Conservation (phyloP, 768 basidiomycete species). For the Lentinula raphanica region DNA sequence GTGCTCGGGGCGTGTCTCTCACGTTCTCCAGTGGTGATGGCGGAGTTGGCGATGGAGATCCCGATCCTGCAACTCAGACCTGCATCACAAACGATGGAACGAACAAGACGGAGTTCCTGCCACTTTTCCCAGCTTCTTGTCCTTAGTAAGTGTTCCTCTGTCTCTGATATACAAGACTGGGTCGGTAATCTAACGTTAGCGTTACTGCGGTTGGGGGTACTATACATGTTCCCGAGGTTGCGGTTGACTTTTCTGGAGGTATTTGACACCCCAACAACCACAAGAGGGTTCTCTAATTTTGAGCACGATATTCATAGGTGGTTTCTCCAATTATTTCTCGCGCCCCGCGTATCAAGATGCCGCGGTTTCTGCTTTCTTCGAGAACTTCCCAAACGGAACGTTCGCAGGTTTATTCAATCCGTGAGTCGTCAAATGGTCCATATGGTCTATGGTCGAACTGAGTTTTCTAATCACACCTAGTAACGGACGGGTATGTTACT, state of each 20-base stretch:
- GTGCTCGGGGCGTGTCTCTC: constrained; percentile 60
- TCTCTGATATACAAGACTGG: background rate
- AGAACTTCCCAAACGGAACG: constrained; percentile 10
- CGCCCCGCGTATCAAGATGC: constrained; percentile 20
- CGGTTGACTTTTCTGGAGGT: constrained; percentile 29
- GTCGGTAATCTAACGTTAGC: background rate
- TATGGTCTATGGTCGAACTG: background rate
- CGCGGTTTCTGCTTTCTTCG: constrained; percentile 16
- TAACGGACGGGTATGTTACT: constrained; percentile 1
- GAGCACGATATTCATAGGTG: constrained; percentile 5
- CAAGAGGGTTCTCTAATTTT: background rate
- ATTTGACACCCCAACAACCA: background rate
- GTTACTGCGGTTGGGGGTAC: constrained; percentile 47
- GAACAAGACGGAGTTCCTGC: constrained; percentile 50
- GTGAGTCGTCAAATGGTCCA: background rate
- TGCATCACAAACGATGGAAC: constrained; percentile 58
- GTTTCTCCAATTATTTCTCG: constrained; percentile 23
- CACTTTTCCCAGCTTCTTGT: constrained; percentile 55
- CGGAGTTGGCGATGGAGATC: constrained; percentile 63
- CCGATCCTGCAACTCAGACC: constrained; percentile 43
- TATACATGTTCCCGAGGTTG: constrained; percentile 33
- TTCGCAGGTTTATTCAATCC: constrained; percentile 15
- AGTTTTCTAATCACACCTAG: background rate
- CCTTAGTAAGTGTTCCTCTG: constrained; percentile 14
- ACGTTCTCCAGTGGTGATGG: constrained; percentile 62